Evolutionary conservation across 2,329 filamentous ascomycete genomes (phyloP).

Genomic region (Pyrenochaeta sp.): DNA sequence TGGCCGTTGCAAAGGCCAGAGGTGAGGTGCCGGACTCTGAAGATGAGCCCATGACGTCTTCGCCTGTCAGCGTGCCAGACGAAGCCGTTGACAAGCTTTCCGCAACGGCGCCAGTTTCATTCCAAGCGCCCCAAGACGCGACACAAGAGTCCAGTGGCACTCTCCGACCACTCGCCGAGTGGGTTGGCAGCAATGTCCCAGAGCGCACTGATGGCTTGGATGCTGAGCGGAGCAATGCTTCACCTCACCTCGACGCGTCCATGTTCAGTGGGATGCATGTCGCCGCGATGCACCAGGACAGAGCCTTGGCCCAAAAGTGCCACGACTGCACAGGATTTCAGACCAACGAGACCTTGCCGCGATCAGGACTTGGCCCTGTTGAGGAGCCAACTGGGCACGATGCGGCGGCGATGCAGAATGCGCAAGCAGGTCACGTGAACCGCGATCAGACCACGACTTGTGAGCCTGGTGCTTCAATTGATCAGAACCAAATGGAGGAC

Average conservation of each 20-base stretch:
- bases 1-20: constrained; percentile 28
- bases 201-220: constrained; percentile 15
- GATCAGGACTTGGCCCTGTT: not conserved
- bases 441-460: not conserved
- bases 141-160: constrained; percentile 13
- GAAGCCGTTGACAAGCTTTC: constrained; percentile 31
- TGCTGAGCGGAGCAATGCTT: constrained; percentile 19
- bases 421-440: not conserved
- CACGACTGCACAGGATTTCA: not conserved
- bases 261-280: constrained; percentile 16
- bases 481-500: not conserved
- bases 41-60: constrained; percentile 42
- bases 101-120: constrained; percentile 12
- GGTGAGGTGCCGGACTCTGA: constrained; percentile 45
- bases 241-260: constrained; percentile 11
- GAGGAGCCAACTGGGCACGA: not conserved
- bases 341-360: not conserved
- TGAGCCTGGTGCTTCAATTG: not conserved
- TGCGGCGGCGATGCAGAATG: not conserved
- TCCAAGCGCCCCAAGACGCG: constrained; percentile 31
- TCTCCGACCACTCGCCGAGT: constrained; percentile 22
- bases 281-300: not conserved
- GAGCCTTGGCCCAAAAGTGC: not conserved
- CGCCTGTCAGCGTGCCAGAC: constrained; percentile 25
- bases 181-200: constrained; percentile 14